A percentile compares a stretch with the other conserved stretches of the same genome.
Conservation (phyloP, 2,329 filamentous ascomycete genomes). For the Dothideomycetes sp. region DNA sequence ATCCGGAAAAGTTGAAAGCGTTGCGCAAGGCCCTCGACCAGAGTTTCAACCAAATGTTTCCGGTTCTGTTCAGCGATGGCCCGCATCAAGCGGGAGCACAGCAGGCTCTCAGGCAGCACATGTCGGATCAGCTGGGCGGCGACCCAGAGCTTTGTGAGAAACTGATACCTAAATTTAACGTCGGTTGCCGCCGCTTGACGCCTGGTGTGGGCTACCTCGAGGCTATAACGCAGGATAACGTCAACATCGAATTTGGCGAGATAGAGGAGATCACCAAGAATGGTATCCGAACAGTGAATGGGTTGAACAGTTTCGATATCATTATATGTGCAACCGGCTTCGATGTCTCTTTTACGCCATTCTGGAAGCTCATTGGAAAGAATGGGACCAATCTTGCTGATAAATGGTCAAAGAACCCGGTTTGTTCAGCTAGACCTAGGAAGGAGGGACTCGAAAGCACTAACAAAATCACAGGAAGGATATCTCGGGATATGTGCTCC, state of each 20-base stretch:
- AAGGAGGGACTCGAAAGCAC: too few species aligned
- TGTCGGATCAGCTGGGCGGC: conserved; percentile 41
- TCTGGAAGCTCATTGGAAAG: conserved; percentile 15
- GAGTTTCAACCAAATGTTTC: conserved; percentile 16
- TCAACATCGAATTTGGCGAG: conserved; percentile 40
- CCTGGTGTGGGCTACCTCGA: conserved; percentile 47
- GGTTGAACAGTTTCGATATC: conserved; percentile 21
- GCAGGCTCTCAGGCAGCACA: conserved; percentile 35
- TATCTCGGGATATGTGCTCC: conserved; percentile 15
- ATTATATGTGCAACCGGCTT: conserved; percentile 38
- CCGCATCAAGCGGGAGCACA: not conserved
- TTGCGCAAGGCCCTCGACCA: conserved; percentile 26
- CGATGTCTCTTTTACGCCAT: conserved; percentile 21
- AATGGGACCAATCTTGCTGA: conserved; percentile 21
- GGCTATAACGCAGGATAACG: conserved; percentile 50
- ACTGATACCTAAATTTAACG: conserved; percentile 53
- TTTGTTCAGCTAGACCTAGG: too few species aligned
- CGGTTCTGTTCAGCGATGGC: conserved; percentile 13
- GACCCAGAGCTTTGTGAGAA: conserved; percentile 45
- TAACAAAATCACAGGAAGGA: conserved; percentile 12
- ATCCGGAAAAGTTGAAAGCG: conserved; percentile 21
- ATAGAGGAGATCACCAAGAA: conserved; percentile 30
- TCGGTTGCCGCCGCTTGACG: conserved; percentile 54
- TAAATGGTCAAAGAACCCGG: conserved; percentile 19
- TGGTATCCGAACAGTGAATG: conserved; percentile 22